phyloP scores from a whole-genome alignment of 805 yeast species.

The Ogataea haglerorum region DNA sequence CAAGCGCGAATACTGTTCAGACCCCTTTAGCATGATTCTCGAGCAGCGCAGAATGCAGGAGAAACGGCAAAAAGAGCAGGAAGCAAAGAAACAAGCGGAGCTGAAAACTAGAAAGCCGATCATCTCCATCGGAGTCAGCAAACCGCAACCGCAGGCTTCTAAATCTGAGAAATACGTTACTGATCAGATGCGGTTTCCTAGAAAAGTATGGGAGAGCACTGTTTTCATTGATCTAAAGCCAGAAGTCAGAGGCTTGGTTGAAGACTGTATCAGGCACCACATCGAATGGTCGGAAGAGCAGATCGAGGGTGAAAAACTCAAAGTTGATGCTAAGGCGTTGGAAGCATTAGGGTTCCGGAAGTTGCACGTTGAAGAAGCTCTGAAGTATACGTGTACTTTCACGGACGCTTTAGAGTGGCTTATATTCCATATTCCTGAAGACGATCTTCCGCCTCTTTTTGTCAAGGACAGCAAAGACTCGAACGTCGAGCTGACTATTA shows the following conservation, averaged over 20 bases:
- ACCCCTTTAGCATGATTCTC: conserved; percentile 73
- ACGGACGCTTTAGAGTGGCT: conserved; percentile 69
- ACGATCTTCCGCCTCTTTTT: conserved; percentile 75
- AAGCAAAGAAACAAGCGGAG: conserved; percentile 44
- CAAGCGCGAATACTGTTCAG: conserved; percentile 53
- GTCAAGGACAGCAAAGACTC: conserved; percentile 56
- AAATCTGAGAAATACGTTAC: conserved; percentile 6
- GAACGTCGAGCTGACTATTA: conserved; percentile 51
- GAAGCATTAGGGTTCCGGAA: conserved; percentile 61
- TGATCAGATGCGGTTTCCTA: conserved; percentile 35
- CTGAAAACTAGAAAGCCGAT: conserved; percentile 49
- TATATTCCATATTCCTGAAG: conserved; percentile 87
- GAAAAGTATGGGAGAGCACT: conserved; percentile 69
- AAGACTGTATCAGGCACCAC: conserved; percentile 54
- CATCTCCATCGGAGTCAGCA: conserved; percentile 33
- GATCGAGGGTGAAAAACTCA: conserved; percentile 12
- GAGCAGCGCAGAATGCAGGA: conserved; percentile 49
- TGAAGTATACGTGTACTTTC: conserved; percentile 50
- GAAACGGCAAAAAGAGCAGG: conserved; percentile 43
- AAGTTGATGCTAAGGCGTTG: conserved; percentile 16
- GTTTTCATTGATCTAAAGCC: conserved; percentile 66
- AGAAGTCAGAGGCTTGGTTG: conserved; percentile 60
- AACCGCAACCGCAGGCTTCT: background rate
- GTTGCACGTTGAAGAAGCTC: conserved; percentile 68
- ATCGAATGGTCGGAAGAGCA: conserved; percentile 47